Evolutionary conservation across 2,329 filamentous ascomycete genomes (phyloP).

Genomic region (Penicillium vulpinum): DNA sequence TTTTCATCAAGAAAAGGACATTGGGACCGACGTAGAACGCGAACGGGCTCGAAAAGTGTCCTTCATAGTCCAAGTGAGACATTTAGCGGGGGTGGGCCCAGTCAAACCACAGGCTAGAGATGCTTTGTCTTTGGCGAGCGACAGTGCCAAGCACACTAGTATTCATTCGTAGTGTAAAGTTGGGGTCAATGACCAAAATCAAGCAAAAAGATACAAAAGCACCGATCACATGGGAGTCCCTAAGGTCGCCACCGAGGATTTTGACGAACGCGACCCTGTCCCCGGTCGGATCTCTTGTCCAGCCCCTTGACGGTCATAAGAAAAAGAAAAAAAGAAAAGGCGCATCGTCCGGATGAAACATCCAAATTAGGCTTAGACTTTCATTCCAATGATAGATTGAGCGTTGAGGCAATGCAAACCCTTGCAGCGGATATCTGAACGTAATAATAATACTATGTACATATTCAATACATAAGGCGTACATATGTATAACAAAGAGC

Average conservation of each 20-base stretch:
- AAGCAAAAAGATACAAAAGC: neutral
- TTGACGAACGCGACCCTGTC: neutral
- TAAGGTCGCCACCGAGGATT: neutral
- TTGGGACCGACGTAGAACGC: neutral
- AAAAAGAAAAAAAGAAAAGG: neutral
- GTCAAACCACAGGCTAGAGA: neutral
- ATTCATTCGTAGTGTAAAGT: neutral
- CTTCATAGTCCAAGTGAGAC: conserved; percentile 1
- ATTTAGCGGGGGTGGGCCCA: conserved; percentile 2
- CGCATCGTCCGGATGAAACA: neutral
- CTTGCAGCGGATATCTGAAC: neutral
- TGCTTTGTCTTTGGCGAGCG: neutral
- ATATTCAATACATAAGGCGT: no score
- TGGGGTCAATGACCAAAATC: neutral
- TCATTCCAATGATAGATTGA: neutral
- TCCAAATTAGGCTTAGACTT: neutral
- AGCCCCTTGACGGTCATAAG: neutral
- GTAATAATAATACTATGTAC: neutral
- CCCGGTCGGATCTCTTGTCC: neutral
- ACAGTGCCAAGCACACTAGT: conserved; percentile 1
- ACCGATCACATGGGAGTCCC: neutral
- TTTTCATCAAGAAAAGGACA: neutral
- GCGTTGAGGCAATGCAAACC: neutral
- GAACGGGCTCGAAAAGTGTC: neutral
- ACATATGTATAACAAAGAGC: no score